phyloP scores from a whole-genome alignment of 1,284 basidiomycete species.

The Cutaneotrichosporon mucoides region DNA sequence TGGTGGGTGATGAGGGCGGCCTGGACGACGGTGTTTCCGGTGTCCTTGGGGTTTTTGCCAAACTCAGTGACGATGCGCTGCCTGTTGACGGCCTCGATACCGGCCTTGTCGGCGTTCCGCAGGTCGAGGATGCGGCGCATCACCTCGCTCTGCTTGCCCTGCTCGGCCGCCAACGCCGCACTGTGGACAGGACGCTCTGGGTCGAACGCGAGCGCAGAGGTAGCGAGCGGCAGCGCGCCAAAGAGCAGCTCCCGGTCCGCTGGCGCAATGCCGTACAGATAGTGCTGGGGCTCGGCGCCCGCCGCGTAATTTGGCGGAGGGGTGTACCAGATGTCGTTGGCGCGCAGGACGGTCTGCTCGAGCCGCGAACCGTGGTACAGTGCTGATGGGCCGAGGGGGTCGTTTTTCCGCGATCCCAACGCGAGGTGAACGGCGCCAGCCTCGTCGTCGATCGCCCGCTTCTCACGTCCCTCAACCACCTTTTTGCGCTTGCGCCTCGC shows the following conservation, averaged over 20 bases:
- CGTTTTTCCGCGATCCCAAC: conserved; percentile 15
- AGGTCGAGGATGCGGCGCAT: conserved; percentile 74
- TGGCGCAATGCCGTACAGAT: conserved; percentile 33
- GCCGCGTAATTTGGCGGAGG: conserved; percentile 35
- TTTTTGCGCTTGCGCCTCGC: conserved; percentile 19
- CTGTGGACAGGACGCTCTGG: conserved; percentile 11
- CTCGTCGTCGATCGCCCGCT: neutral
- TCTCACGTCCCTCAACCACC: conserved; percentile 8
- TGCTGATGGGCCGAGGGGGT: conserved; percentile 10
- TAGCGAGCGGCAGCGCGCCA: conserved; percentile 40
- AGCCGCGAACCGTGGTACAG: conserved; percentile 33
- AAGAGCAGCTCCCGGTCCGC: conserved; percentile 40
- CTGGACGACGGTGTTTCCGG: conserved; percentile 82
- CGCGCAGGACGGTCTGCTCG: conserved; percentile 22
- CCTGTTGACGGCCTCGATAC: conserved; percentile 81
- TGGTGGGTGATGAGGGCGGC: conserved; percentile 81
- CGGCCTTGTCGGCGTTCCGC: conserved; percentile 76
- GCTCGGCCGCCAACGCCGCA: conserved; percentile 35
- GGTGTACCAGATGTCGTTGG: conserved; percentile 36
- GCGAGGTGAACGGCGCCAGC: conserved; percentile 14
- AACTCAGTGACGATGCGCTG: conserved; percentile 74
- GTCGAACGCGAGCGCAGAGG: conserved; percentile 28
- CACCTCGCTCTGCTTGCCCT: conserved; percentile 60
- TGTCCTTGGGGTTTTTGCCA: conserved; percentile 57
- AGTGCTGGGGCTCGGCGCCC: conserved; percentile 30